Base-by-base conservation (phyloP, 2,329 filamentous ascomycete species). In the Aspergillus brunneoviolaceus region DNA sequence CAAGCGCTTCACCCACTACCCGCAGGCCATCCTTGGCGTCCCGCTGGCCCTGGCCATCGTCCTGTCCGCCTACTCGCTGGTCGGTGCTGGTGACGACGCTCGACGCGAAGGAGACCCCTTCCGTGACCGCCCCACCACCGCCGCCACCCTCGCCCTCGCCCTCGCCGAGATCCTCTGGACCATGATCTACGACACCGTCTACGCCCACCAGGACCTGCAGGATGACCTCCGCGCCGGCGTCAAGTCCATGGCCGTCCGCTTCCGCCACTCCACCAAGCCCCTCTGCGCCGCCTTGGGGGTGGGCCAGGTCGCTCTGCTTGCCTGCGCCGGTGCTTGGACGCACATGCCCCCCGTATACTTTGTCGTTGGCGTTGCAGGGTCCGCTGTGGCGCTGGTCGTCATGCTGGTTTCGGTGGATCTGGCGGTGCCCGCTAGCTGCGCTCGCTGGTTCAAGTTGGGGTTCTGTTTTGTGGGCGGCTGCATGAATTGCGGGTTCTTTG, bases 1-100 rank as follows among this genome's bases (percentile, higher is more conserved):
- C 11, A 96, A 96, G 78, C 84, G 92, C 35, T 84, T 96, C 27
- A 96, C 92, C 0, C 87, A 96, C 74, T 96, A 96, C 72, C 92
- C 92, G 2, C 92, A 96, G 73, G 85, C 89, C 61, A 87, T 96
- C 9, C 84, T 96, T 0, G 92, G 92, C 0, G 75, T 95, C 56
- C 92, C 91, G 1, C 96, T 96, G 73, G 93, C 90, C 4, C 96
- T 25, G 29, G 57, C 29, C 16, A 21, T 27, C 1, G 33, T 19
- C 5, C 12, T 42, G 4, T 21, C 10, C 2, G 9, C 45, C 16
- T 33, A 19, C 14, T 42, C 39, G 14, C 16, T 42, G 1, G 27
- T 27, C 7, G 39, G 39, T 9, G 21, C 45, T 9, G 7, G 29
- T 4, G 11, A 14, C 1, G 9, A 4, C 3, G 16, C 29, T 5